Conservation (phyloP, 441 rosid species). For the Gossypium lobatum region DNA sequence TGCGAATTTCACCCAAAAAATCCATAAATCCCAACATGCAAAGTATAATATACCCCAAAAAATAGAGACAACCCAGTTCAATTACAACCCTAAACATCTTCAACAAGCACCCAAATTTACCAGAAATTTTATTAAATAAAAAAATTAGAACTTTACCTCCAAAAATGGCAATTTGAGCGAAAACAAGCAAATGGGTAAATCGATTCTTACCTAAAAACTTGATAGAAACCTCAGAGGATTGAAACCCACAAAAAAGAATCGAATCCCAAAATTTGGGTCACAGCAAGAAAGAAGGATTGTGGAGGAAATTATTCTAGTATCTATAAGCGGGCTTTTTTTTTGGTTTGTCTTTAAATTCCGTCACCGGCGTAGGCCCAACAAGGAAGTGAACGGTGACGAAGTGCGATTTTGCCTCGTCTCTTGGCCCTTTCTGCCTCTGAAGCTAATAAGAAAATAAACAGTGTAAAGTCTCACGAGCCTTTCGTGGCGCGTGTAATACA, state of each 20-base stretch:
- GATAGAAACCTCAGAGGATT: constrained; percentile 20
- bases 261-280: constrained; percentile 19
- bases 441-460: constrained; percentile 17
- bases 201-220: constrained; percentile 27
- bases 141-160: constrained; percentile 9
- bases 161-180: background rate
- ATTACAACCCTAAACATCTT: constrained; percentile 15
- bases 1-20: background rate
- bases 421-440: constrained; percentile 10
- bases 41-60: background rate
- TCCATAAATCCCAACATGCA: background rate
- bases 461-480: constrained; percentile 18
- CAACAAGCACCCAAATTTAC: constrained; percentile 4
- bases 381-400: constrained; percentile 27
- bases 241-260: constrained; percentile 13
- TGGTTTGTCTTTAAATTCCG: constrained; percentile 16
- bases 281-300: constrained; percentile 10
- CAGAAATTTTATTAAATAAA: constrained; percentile 2
- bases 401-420: constrained; percentile 17
- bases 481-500: constrained; percentile 22
- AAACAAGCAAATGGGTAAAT: constrained; percentile 9
- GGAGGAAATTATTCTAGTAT: background rate
- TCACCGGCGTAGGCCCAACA: constrained; percentile 30
- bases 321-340: background rate
- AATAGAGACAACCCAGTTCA: constrained; percentile 14